These are phyloP conservation scores for Candida jianshihensis DNA, from an alignment of 805 yeast species.

Conservation along the genomic window DNA sequence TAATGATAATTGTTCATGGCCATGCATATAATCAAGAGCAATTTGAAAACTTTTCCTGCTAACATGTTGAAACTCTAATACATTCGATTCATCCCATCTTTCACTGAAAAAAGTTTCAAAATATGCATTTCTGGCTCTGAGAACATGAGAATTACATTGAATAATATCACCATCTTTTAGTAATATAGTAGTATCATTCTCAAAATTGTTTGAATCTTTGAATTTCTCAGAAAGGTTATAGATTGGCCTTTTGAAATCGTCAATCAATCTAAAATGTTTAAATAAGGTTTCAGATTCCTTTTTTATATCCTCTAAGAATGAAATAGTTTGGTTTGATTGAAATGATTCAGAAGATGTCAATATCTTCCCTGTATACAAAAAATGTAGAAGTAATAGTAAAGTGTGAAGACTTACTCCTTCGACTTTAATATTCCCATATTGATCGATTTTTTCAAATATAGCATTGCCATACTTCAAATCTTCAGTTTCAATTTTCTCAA, in stretches of 20 bases:
- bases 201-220: conserved; percentile 4
- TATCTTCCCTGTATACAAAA: conserved; percentile 41
- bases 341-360: conserved; percentile 41
- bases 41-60: conserved; percentile 36
- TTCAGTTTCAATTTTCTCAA: not conserved
- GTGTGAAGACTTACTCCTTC: conserved; percentile 17
- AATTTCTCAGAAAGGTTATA: conserved; percentile 3
- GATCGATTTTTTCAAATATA: conserved; percentile 5
- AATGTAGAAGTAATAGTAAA: conserved; percentile 37
- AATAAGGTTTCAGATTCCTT: conserved; percentile 7
- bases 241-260: conserved; percentile 10
- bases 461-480: conserved; percentile 13
- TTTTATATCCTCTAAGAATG: conserved; percentile 3
- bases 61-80: conserved; percentile 39
- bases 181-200: conserved; percentile 36
- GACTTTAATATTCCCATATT: conserved; percentile 16
- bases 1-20: conserved; percentile 35
- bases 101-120: conserved; percentile 52
- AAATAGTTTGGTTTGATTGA: conserved; percentile 14
- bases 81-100: conserved; percentile 39
- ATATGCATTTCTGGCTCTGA: conserved; percentile 52
- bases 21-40: conserved; percentile 51
- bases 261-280: conserved; percentile 8
- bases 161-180: conserved; percentile 40
- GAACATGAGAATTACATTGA: conserved; percentile 41